Evolutionary conservation across 2,329 filamentous ascomycete species (phyloP).

Genomic region (Ophiostoma piceae): DNA sequence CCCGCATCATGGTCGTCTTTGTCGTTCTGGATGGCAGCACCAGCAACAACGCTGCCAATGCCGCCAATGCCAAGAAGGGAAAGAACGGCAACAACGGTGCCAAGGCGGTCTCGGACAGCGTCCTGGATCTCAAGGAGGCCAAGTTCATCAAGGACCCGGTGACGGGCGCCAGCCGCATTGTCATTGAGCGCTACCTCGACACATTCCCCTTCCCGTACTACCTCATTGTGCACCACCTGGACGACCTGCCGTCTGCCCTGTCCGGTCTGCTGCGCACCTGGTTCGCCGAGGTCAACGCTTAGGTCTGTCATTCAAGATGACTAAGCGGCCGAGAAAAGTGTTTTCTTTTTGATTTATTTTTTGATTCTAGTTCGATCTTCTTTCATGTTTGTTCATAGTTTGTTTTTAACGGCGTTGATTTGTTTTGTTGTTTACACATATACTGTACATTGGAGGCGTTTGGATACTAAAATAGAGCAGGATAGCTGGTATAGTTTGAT

Average conservation of each 20-base stretch:
- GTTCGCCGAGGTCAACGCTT: conserved; percentile 70
- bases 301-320: background rate
- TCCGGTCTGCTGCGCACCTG: conserved; percentile 87
- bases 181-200: conserved; percentile 87
- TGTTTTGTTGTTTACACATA: background rate
- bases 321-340: background rate
- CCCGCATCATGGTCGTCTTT: conserved; percentile 97
- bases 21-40: conserved; percentile 74
- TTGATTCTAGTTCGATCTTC: background rate
- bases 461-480: background rate
- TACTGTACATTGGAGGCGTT: conserved; percentile 4
- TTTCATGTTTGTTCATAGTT: background rate
- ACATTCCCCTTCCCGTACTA: conserved; percentile 97
- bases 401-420: background rate
- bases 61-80: conserved; percentile 33
- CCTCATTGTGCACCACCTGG: conserved; percentile 84
- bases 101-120: conserved; percentile 51
- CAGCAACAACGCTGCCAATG: background rate
- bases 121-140: conserved; percentile 83
- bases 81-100: conserved; percentile 31
- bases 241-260: conserved; percentile 83
- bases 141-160: conserved; percentile 64
- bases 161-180: conserved; percentile 59
- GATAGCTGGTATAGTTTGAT: background rate
- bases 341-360: background rate